Percentiles rank a stretch among this genome's conserved stretches.
phyloP scores from a whole-genome alignment of 352 stramenopile genomes.

The Phytophthora tentaculata region DNA sequence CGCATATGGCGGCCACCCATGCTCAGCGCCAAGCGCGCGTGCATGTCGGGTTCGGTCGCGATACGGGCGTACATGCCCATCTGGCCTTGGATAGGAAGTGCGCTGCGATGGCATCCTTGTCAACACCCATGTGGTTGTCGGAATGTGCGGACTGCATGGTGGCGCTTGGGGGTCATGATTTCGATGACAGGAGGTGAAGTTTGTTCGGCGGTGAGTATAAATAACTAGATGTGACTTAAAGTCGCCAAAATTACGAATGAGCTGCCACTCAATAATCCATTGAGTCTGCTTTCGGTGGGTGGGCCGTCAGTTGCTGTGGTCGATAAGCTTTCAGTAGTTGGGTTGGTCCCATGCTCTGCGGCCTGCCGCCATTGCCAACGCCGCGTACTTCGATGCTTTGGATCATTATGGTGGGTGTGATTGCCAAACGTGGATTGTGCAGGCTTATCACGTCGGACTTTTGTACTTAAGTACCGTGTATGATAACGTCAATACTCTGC shows the following conservation, averaged over 20 bases:
- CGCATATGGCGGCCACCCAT: slow-evolving; percentile 29
- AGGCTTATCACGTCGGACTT: background rate
- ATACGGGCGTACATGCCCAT: slow-evolving; percentile 27
- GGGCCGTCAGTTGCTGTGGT: background rate
- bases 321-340: too few relatives aligned
- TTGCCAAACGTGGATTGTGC: background rate
- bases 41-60: slow-evolving; percentile 17
- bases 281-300: too few relatives aligned
- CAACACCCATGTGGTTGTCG: background rate
- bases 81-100: background rate
- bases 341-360: too few relatives aligned
- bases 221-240: slow-evolving; percentile 15
- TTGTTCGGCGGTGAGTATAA: background rate
- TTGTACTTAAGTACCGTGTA: slow-evolving; percentile 15
- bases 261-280: too few relatives aligned
- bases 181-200: too few relatives aligned
- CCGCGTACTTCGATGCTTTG: too few relatives aligned
- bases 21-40: slow-evolving; percentile 22
- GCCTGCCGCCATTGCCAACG: too few relatives aligned
- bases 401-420: too few relatives aligned
- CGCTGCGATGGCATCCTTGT: background rate
- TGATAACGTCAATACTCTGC: background rate
- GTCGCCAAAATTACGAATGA: slow-evolving; percentile 14
- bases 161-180: background rate
- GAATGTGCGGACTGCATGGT: background rate